Conservation (phyloP, 1,139 yeast genomes). For the Saccharomyces hybrid region DNA sequence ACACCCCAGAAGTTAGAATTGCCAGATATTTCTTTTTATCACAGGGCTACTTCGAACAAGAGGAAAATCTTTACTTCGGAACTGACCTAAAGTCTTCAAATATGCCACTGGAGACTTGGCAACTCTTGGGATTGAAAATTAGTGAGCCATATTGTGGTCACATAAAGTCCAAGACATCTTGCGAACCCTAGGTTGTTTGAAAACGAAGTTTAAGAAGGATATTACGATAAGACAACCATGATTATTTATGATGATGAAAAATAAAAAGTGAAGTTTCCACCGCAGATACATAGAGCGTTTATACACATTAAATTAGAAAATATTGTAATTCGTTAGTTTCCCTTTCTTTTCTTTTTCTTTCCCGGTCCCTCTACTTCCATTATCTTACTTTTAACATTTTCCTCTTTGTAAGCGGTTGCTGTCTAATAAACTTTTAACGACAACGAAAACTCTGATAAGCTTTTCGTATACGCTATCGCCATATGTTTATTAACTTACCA, state of each 20-base stretch:
- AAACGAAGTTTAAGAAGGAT: constrained; percentile 52
- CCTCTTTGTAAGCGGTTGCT: not conserved
- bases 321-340: too few species aligned
- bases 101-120: constrained; percentile 1
- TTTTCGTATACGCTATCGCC: not conserved
- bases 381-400: not conserved
- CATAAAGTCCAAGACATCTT: constrained; percentile 4
- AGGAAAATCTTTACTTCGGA: not conserved
- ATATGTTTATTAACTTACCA: not conserved
- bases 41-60: not conserved
- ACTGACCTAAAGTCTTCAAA: constrained; percentile 26
- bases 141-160: constrained; percentile 7
- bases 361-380: not conserved
- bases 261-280: too few species aligned
- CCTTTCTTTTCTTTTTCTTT: too few species aligned
- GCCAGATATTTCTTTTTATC: not conserved
- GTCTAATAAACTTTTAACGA: not conserved
- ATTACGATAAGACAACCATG: not conserved
- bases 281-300: too few species aligned
- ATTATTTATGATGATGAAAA: not conserved
- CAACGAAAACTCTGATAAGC: not conserved
- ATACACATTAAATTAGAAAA: too few species aligned
- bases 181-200: constrained; percentile 2
- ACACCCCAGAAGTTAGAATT: not conserved
- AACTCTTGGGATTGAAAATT: constrained; percentile 2